phyloP scores from a whole-genome alignment of 805 yeast species.

The Torulaspora maleeae region DNA sequence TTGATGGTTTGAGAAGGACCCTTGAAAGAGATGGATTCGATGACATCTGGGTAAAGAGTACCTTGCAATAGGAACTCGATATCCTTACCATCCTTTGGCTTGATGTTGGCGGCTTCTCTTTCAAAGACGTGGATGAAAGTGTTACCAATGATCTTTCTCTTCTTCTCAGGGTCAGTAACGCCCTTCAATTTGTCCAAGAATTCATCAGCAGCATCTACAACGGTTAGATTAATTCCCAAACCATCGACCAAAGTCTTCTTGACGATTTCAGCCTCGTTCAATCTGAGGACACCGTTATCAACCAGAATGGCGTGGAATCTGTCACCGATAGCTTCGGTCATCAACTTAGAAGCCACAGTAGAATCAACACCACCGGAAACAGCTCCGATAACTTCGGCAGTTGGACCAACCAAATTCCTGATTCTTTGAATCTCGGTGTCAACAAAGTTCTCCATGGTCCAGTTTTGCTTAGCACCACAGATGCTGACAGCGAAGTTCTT shows the following conservation, averaged over 20 bases:
- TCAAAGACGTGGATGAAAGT: constrained; percentile 96
- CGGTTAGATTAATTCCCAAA: constrained; percentile 89
- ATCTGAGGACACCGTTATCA: constrained; percentile 96
- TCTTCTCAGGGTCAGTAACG: constrained; percentile 96
- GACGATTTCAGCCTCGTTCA: constrained; percentile 85
- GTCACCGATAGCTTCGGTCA: constrained; percentile 97
- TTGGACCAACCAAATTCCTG: constrained; percentile 86
- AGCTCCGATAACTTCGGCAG: constrained; percentile 98
- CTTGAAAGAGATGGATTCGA: constrained; percentile 96
- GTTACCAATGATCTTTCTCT: constrained; percentile 97
- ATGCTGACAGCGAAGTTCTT: constrained; percentile 90
- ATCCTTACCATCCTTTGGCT: constrained; percentile 83
- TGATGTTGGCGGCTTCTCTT: constrained; percentile 87
- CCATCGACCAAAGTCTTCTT: constrained; percentile 88
- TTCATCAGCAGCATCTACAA: constrained; percentile 89
- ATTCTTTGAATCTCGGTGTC: constrained; percentile 95
- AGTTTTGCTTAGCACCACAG: constrained; percentile 81
- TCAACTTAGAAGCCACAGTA: constrained; percentile 96
- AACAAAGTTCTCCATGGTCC: constrained; percentile 98
- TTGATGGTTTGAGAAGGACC: constrained; percentile 99
- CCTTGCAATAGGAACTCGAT: constrained; percentile 94
- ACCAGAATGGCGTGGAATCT: constrained; percentile 98
- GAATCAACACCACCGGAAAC: constrained; percentile 99
- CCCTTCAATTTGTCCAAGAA: constrained; percentile 84
- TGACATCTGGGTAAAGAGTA: constrained; percentile 96